phyloP scores from a whole-genome alignment of 192 early-diverging fungal species.

The Entomortierella beljakovae region DNA sequence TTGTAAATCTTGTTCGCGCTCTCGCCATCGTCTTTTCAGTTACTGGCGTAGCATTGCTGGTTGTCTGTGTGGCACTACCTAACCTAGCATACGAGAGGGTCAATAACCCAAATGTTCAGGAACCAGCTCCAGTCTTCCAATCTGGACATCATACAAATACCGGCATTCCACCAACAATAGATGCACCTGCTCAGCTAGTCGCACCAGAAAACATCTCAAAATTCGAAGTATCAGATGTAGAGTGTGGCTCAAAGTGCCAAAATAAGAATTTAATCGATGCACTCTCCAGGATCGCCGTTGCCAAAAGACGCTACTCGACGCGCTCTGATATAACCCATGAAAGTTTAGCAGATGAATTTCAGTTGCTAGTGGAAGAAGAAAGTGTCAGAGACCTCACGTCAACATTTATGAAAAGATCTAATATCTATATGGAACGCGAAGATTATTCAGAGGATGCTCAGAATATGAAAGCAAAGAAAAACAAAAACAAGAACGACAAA shows the following conservation, averaged over 20 bases:
- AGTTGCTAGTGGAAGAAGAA: slow-evolving; percentile 5
- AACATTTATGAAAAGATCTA: slow-evolving; percentile 25
- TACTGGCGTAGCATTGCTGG: slow-evolving; percentile 17
- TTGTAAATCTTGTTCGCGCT: slow-evolving; percentile 33
- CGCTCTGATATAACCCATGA: background rate
- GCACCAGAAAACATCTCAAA: no score
- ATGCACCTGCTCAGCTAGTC: slow-evolving; percentile 6
- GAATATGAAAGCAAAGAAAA: slow-evolving; percentile 12
- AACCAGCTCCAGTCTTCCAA: slow-evolving; percentile 9
- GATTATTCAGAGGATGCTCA: slow-evolving; percentile 6
- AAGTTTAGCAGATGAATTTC: background rate
- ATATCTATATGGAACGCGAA: slow-evolving; percentile 17
- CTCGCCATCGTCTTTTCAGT: slow-evolving; percentile 32
- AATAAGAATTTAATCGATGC: slow-evolving; percentile 30
- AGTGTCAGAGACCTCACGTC: slow-evolving; percentile 14
- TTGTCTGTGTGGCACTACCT: slow-evolving; percentile 12
- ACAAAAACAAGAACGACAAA: background rate
- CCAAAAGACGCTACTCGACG: slow-evolving; percentile 38
- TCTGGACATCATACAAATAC: slow-evolving; percentile 22
- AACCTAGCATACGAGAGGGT: no score
- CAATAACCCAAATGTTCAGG: no score
- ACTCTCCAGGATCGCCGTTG: slow-evolving; percentile 18
- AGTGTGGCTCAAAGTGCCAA: slow-evolving; percentile 10
- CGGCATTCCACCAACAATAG: slow-evolving; percentile 12
- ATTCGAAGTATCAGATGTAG: background rate